Conservation (phyloP, 177 flowering plant species). For the Telopea speciosissima region DNA sequence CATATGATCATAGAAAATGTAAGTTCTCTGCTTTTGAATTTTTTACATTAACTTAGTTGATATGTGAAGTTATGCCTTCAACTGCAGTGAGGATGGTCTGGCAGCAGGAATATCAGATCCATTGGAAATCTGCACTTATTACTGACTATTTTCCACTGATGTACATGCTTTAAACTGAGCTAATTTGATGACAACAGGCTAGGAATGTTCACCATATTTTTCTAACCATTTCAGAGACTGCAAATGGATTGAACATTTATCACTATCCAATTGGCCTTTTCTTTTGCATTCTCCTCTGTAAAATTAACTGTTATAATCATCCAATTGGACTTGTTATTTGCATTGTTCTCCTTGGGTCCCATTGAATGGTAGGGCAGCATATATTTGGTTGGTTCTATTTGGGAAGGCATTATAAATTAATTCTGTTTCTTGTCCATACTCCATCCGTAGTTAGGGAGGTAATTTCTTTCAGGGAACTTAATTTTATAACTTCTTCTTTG, state of each 20-base stretch:
- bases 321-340: background rate
- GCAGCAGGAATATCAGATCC: background rate
- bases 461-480: background rate
- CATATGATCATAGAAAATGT: slow-evolving; percentile 54
- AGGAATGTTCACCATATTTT: background rate
- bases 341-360: too few relatives aligned
- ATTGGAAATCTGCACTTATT: background rate
- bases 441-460: background rate
- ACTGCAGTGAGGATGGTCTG: background rate
- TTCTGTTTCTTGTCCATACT: slow-evolving; percentile 6
- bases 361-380: background rate
- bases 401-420: background rate
- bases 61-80: background rate
- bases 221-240: background rate
- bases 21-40: slow-evolving; percentile 24
- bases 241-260: background rate
- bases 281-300: background rate
- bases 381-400: background rate
- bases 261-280: background rate
- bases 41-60: background rate
- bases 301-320: background rate
- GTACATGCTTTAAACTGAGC: background rate
- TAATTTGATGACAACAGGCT: background rate
- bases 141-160: background rate
- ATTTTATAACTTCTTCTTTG: slow-evolving; percentile 8